Evolutionary conservation across 169 alveolate species (phyloP), one percentile per base, ranked within the genome.

Genomic region (Babesia caballi): DNA sequence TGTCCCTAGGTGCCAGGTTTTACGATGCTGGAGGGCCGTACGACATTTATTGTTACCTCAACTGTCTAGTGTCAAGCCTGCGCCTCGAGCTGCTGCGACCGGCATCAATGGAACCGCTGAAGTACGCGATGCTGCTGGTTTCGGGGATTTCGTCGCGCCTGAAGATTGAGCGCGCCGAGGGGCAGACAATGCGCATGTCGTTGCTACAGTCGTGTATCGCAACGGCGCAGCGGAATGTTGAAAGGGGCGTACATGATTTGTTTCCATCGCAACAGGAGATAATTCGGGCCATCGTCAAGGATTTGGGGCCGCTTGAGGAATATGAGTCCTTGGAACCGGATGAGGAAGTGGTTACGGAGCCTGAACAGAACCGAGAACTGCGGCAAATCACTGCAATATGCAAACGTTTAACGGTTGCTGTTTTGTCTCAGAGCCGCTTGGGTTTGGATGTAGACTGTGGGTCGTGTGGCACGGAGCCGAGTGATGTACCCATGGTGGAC

Each of bases 201-300:
- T 33, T 60, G 14, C 23, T 71, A 30, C 82, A 71, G 42, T 36
- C 66, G 2, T 71, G 74, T 59, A 49, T 71, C 1, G 52, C 70
- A 8, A 71, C 35, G 66, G 82, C 82, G 7, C 61, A 60, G 54
- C 6, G 61, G 47, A 63, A 41, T 17, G 66, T 30, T 17, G 66
- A 71, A 8, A 50, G 30, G 25, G 78, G 78, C 11, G 78, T 67
- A 11, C 28, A 41, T 28, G 78, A 67, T 32, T 56, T 67, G 3
- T 53, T 67, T 17, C 78, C 78, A 35, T 54, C 66, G 12, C 66
- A 67, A n/a, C 57, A 67, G 23, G 68, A 56, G 58, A 56, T 67
- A 4, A 25, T 67, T 21, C 58, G 69, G 15, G 67, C 68, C 0
- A 54, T 67, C 2, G 51, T 63, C 8, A 60, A 61, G 0, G 73